These are phyloP conservation scores for Claviceps paspali DNA, from an alignment of 2,329 filamentous ascomycete species.

Conservation along the genomic window DNA sequence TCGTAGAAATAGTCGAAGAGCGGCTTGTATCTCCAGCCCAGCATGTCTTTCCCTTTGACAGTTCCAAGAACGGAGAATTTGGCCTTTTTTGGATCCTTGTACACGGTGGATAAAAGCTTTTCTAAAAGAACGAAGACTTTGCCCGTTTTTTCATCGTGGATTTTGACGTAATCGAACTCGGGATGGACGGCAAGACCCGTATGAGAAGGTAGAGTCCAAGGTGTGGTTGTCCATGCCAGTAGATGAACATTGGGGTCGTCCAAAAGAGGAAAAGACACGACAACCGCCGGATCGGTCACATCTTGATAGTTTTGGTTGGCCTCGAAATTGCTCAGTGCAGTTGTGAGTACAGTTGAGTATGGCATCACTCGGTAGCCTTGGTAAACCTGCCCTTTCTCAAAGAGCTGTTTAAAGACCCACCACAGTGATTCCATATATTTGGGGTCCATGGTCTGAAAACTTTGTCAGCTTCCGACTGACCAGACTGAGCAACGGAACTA, in stretches of 20 bases:
- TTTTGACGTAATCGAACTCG: conserved; percentile 76
- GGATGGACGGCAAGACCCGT: conserved; percentile 64
- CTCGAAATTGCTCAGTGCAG: conserved; percentile 84
- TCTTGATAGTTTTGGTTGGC: conserved; percentile 91
- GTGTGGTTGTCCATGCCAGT: conserved; percentile 81
- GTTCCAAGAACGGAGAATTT: conserved; percentile 56
- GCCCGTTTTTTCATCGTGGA: conserved; percentile 65
- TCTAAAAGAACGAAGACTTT: conserved; percentile 80
- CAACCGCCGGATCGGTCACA: conserved; percentile 77
- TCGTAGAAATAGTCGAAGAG: conserved; percentile 84
- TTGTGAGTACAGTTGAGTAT: conserved; percentile 81
- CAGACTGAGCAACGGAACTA: background rate
- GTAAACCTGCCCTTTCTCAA: conserved; percentile 80
- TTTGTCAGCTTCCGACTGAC: background rate
- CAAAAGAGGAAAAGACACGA: conserved; percentile 73
- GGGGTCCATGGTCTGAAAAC: conserved; percentile 67
- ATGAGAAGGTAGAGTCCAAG: conserved; percentile 73
- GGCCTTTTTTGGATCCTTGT: conserved; percentile 62
- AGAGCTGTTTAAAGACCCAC: conserved; percentile 94
- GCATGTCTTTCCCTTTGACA: conserved; percentile 51
- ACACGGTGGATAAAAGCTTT: conserved; percentile 66
- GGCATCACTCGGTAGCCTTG: conserved; percentile 88
- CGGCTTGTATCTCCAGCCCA: conserved; percentile 62
- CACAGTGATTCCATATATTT: conserved; percentile 90
- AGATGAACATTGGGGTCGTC: conserved; percentile 61